Percentiles rank a stretch among this genome's conserved stretches.
phyloP scores from a whole-genome alignment of 805 yeast species.

The Metschnikowia peoriensis region DNA sequence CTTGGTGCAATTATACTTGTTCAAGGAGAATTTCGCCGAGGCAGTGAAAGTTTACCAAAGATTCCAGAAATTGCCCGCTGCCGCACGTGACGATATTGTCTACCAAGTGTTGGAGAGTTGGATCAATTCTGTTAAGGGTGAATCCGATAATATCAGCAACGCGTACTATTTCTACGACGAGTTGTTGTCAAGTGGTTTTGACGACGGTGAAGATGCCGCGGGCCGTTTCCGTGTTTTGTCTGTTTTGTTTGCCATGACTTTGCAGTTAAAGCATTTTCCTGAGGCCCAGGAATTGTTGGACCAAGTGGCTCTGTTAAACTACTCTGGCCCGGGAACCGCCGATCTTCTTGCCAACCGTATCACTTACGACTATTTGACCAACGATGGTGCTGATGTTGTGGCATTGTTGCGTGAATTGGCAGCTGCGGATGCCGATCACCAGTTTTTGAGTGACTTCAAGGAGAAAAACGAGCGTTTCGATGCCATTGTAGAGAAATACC shows the following conservation, averaged over 20 bases:
- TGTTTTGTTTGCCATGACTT: slow-evolving; percentile 69
- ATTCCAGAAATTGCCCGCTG: slow-evolving; percentile 34
- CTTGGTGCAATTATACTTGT: slow-evolving; percentile 39
- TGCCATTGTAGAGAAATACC: slow-evolving; percentile 62
- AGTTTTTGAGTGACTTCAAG: slow-evolving; percentile 53
- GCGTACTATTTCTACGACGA: slow-evolving; percentile 75
- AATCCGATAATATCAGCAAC: slow-evolving; percentile 40
- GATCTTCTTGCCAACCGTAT: slow-evolving; percentile 65
- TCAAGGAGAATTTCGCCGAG: slow-evolving; percentile 33
- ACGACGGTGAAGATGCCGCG: slow-evolving; percentile 35
- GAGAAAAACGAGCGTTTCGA: slow-evolving; percentile 68
- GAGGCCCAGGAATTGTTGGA: slow-evolving; percentile 68
- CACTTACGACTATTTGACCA: slow-evolving; percentile 52
- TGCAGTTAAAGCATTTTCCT: slow-evolving; percentile 75
- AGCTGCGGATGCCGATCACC: slow-evolving; percentile 53
- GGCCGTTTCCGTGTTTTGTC: slow-evolving; percentile 40
- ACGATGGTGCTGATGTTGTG: slow-evolving; percentile 41
- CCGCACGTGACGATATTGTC: slow-evolving; percentile 61
- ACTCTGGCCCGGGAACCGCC: slow-evolving; percentile 23
- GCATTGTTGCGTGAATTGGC: slow-evolving; percentile 47
- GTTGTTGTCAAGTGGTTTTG: slow-evolving; percentile 51
- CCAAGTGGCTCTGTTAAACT: slow-evolving; percentile 45
- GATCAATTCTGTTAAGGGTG: slow-evolving; percentile 41
- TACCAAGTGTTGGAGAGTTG: slow-evolving; percentile 80
- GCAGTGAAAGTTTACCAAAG: slow-evolving; percentile 33